Base-by-base conservation (phyloP, 208 protist genomes). In the Blastocrithidia nonstop region DNA sequence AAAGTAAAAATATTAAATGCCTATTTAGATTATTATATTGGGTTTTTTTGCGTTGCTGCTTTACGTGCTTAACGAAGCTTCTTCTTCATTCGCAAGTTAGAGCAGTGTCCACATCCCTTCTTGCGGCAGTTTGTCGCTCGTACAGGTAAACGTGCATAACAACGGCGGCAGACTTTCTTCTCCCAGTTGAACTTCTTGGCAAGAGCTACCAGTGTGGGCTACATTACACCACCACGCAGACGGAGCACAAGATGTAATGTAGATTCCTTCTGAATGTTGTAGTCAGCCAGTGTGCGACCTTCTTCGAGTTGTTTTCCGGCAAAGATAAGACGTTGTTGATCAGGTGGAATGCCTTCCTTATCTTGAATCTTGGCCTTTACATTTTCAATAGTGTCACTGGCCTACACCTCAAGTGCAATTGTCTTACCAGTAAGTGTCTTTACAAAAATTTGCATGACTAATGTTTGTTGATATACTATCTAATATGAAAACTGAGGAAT, bases 11-110 rank as follows among this genome's bases (percentile, higher is more conserved):
- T 26, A 50, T 1, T 19, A 4, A 29, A 16, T 17, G n/a, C n/a
- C n/a, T 6, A 1, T 15, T 1, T 11, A 16, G 13, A 40, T 15
- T 11, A 7, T 15, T 36, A 35, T 40, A 19, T 13, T 25, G 31
- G 7, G 33, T 19, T 16, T 38, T 13, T 29, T n/a, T 33, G 22
- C 22, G 13, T 0, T n/a, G 11, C 19, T 44, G 15, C 7, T 31
- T 16, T 15, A 35, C 23, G 28, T 11, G 8, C 32, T 55, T 55
- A 56, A 29, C 47, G 55, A 35, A 55, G 61, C 88, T 99, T 99
- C 97, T 99, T 99, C 97, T 99, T 99, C 66, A 89, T 82, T 71
- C 98, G 93, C n/a, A 99, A 85, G 66, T 98, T 74, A 66, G 82
- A 98, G 76, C 74, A 95, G 90, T 98, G 96, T 47, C 97, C 97